These are phyloP conservation scores for Suillus variegatus DNA, from an alignment of 768 basidiomycete genomes.

Conservation along the genomic window DNA sequence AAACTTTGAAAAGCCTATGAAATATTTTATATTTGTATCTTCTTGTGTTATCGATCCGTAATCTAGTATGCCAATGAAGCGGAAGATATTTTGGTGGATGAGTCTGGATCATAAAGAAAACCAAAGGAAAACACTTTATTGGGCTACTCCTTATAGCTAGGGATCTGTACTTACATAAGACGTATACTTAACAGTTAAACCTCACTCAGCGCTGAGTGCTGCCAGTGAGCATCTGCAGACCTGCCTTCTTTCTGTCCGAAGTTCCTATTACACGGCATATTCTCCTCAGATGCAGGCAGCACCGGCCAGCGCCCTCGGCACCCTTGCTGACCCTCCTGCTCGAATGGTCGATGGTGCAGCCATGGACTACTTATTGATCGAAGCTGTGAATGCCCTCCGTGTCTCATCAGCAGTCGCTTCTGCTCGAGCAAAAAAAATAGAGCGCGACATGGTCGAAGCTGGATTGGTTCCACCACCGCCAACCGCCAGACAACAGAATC, in stretches of 20 bases:
- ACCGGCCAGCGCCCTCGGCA: conserved; percentile 39
- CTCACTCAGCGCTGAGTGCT: too few species aligned
- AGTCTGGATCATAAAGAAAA: too few species aligned
- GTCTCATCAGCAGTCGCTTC: conserved; percentile 74
- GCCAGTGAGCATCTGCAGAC: too few species aligned
- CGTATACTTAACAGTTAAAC: too few species aligned
- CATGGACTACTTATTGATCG: conserved; percentile 88
- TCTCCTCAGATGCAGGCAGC: conserved; percentile 31
- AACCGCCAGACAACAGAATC: conserved; percentile 34
- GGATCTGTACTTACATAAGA: not conserved
- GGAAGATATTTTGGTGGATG: not conserved
- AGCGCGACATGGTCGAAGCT: conserved; percentile 78
- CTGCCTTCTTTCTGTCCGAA: not conserved
- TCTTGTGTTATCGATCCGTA: not conserved
- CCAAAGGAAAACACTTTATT: too few species aligned
- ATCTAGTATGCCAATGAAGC: not conserved
- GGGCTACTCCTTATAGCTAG: too few species aligned
- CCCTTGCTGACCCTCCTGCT: conserved; percentile 64
- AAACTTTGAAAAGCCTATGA: conserved; percentile 34
- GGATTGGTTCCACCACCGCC: conserved; percentile 63
- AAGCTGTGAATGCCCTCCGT: conserved; percentile 72
- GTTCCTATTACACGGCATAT: not conserved
- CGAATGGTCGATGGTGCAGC: conserved; percentile 64
- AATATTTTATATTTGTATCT: not conserved
- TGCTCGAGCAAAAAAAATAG: conserved; percentile 63